Evolutionary conservation across 1,139 yeast species (phyloP), one percentile per base, ranked within the genome.

Genomic region (Tardiomyces digboiensis): DNA sequence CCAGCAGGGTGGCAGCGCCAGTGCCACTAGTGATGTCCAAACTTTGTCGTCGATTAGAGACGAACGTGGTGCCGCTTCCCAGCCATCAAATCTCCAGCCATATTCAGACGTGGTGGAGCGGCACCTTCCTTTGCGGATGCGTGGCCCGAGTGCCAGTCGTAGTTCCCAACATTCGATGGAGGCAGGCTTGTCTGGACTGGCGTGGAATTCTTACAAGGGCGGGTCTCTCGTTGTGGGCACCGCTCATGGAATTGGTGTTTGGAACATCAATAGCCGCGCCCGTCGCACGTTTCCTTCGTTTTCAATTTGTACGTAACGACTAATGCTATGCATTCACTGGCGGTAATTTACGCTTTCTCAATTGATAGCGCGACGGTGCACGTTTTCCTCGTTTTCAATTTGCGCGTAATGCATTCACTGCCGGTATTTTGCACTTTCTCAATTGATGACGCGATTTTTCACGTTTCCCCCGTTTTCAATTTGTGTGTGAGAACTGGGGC

Each of bases 171-270:
- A 23, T 20, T 12, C 36, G 19, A 20, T 8, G 21, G 64, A 62
- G 42, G 52, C 50, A 33, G 68, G 64, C 19, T 56, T 64, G 18
- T 52, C 61, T 1, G 68, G 68, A 14, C 45, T 64, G 29, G 59
- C 62, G 18, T 64, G 67, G 67, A 51, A 61, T 21, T 55, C 55
- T 18, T 55, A 52, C 37, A 57, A 61, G n/a, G 66, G 67, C 6
- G 68, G 68, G 2, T 50, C 58, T 33, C 48, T 64, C 29, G 56
- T 61, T 10, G 62, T 64, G 2, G 68, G 68, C n/a, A 60, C 64
- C 22, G 64, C 61, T 40, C 51, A 51, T 33, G 68, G 68, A 12
- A 52, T 64, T 36, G 62, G 61, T 2, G 51, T 56, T 8, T 33
- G 37, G 37, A 33, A 16, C 19, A 16, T 33, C 19, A 16, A 33